Evolutionary conservation across 1,139 yeast species (phyloP), one percentile per base, ranked within the genome.

Genomic region (Yamadazyma blattariae): DNA sequence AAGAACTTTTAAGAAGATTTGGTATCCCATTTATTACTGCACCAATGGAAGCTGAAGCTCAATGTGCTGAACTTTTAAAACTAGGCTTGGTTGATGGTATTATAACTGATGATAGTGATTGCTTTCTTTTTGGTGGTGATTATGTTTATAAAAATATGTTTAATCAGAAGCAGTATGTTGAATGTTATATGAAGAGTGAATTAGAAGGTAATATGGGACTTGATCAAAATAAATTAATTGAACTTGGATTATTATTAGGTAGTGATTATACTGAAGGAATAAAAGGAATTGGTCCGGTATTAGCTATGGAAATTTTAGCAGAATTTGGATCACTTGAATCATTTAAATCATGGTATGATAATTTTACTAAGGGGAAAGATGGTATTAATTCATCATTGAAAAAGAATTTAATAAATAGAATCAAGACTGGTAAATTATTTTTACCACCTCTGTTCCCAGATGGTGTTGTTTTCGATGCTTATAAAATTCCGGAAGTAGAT

Each of bases 1-100:
- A 92, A 57, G 96, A 88, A 42, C 65, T 94, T 27, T 65, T 94
- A 5, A 75, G 82, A 24, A 58, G 94, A 37, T 94, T 94, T 64
- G 98, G 98, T 1, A 84, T 92, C 9, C 98, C 98, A 0, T 92
- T 78, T 48, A 75, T 92, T 7, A 87, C 96, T 0, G 97, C 97
- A 0, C 97, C 97, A 0, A 88, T 87, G 88, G 98, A 92, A 59
- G 98, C 98, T 1, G 98, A 92, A 63, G 97, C 97, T 0, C 98
- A 92, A 52, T 92, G 98, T 60, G 97, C 96, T 0, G 87, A 82
- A 46, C 61, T 92, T 9, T 59, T 77, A 33, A 58, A 61, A 18
- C 57, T 88, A 13, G 77, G 76, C 0, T 67, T 92, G 17, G 97
- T 92, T 2, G 98, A 94, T 57, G 99, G 98, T 0, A 85, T 92